These are phyloP conservation scores for Artemisia annua DNA, from an alignment of 129 eudicot species.

Conservation along the genomic window DNA sequence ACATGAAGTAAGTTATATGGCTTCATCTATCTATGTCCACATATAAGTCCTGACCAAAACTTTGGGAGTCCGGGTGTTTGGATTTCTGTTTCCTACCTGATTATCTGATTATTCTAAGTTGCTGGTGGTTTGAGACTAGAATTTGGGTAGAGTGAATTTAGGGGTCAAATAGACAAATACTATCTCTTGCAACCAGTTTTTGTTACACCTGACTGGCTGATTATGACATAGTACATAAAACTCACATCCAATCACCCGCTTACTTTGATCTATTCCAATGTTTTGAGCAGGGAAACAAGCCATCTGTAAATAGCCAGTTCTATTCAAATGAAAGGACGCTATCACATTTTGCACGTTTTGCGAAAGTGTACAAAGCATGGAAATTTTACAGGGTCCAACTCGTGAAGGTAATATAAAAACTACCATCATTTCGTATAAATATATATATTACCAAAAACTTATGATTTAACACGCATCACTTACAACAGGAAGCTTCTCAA, in stretches of 20 bases:
- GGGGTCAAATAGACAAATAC: no score
- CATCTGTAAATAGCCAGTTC: conserved; percentile 78
- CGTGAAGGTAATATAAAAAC: conserved; percentile 57
- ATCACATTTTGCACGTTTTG: conserved; percentile 84
- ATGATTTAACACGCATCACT: conserved; percentile 30
- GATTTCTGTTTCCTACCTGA: no score
- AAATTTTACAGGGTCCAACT: conserved; percentile 88
- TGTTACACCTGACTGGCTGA: neutral
- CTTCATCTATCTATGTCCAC: neutral
- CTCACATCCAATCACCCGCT: neutral
- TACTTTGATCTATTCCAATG: conserved; percentile 12
- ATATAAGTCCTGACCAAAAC: neutral
- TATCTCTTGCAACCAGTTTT: no score
- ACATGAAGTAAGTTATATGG: conserved; percentile 70
- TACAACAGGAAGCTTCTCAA: conserved; percentile 78
- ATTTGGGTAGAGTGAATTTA: no score
- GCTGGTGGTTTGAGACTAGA: no score
- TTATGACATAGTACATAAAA: neutral
- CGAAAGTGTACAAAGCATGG: conserved; percentile 98
- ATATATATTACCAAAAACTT: neutral
- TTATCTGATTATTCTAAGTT: no score
- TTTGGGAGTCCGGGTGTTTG: no score
- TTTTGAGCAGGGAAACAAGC: conserved; percentile 85
- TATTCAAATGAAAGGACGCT: conserved; percentile 78
- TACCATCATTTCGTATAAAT: conserved; percentile 6